Evolutionary conservation across 441 rosid species (phyloP).

Genomic region (Adansonia grandidieri): DNA sequence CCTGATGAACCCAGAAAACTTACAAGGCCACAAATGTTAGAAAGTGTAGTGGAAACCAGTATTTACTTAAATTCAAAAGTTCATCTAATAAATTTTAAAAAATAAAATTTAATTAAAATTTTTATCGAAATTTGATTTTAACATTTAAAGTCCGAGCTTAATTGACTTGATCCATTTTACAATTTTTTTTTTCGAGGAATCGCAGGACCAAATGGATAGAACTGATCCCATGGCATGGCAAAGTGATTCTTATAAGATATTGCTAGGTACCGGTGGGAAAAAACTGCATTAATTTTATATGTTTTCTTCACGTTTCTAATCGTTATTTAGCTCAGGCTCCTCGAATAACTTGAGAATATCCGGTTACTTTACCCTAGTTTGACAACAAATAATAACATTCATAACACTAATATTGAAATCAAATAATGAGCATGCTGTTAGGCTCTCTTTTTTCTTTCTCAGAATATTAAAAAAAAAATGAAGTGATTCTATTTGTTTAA

Average conservation of each 20-base stretch:
- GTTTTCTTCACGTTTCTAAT: neutral
- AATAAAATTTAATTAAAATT: too few relatives aligned
- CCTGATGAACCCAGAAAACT: too few relatives aligned
- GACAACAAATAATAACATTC: neutral
- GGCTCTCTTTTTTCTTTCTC: neutral
- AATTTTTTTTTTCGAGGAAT: too few relatives aligned
- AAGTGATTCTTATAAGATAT: neutral
- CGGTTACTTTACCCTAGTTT: neutral
- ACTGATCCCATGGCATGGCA: neutral
- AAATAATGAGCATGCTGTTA: neutral
- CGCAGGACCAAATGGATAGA: neutral
- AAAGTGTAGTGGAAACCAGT: too few relatives aligned
- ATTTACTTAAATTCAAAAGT: too few relatives aligned
- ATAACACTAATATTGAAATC: neutral
- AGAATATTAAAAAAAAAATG: neutral
- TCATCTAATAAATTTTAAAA: too few relatives aligned
- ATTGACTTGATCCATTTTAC: too few relatives aligned
- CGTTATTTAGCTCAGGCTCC: neutral
- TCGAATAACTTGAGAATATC: neutral
- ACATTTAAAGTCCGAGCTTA: too few relatives aligned
- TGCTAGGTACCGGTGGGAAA: neutral
- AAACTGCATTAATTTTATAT: neutral
- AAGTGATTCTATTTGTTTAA: neutral
- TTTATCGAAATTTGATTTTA: too few relatives aligned
- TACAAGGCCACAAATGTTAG: too few relatives aligned